Base-by-base conservation (phyloP, 805 yeast genomes). In the Kurtzmaniella fragi region DNA sequence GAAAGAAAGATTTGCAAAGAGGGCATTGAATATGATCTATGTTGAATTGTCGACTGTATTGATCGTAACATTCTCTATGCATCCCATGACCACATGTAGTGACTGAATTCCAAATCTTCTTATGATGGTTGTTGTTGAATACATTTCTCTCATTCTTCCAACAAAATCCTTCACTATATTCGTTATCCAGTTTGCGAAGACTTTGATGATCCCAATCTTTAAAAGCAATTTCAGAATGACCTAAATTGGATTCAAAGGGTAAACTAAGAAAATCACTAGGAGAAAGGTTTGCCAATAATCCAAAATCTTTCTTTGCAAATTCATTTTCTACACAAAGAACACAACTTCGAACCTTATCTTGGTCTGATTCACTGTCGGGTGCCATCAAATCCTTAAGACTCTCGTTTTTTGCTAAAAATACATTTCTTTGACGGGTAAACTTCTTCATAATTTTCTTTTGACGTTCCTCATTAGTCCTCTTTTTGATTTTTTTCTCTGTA, bases 371-470 rank as follows among this genome's bases (percentile, higher is more conserved):
- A 2, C 14, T 11, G 4, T 39, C 47, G n/a, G 25, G 16, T 9
- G 10, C 28, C 11, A 28, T 15, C 32, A n/a, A n/a, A 26, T 4
- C 42, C 43, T n/a, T 34, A 37, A 5, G 34, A 28, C 45, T 56
- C 34, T 61, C 52, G 43, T 75, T 72, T 17, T 67, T 59, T 26
- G 52, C 60, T 45, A 71, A 54, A 38, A 77, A 77, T 32, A 59
- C 55, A 17, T 59, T 54, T 39, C 78, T 64, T 46, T 75, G 80
- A 41, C 70, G 80, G 16, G 77, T 75, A 68, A 84, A 78, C 50
- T 75, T 81, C 20, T 70, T 73, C 69, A 82, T 53, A 8, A 84
- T 70, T 48, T 73, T 81, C 32, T 73, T 74, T 51, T 78, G 84
- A 39, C 87, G 70, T 44, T 75, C 73, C 41, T 77, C 71, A 2